A percentile compares a stretch with the other conserved stretches of the same genome.
Conservation (phyloP, 2,329 filamentous ascomycete genomes). For the Sporothrix dimorphospora region DNA sequence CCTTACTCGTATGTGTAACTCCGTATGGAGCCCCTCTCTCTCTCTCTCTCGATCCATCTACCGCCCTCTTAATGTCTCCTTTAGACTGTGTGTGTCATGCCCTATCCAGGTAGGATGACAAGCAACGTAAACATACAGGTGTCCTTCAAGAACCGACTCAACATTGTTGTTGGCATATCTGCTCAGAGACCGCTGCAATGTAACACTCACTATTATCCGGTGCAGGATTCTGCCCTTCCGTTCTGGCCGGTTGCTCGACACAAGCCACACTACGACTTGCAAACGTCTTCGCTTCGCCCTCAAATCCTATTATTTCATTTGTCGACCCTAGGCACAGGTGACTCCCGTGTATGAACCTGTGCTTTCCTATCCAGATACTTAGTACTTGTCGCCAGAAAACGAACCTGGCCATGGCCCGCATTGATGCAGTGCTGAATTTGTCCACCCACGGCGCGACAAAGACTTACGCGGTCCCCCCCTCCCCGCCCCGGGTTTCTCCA, state of each 20-base stretch:
- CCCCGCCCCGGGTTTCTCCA: neutral
- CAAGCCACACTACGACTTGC: neutral
- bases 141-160: neutral
- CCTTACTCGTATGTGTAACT: neutral
- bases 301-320: neutral
- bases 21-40: neutral
- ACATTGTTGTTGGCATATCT: neutral
- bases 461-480: too few species aligned
- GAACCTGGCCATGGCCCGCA: too few species aligned
- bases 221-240: neutral
- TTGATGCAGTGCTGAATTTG: too few species aligned
- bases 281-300: neutral
- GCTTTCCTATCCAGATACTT: too few species aligned
- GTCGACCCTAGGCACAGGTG: neutral
- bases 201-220: slow-evolving; percentile 4
- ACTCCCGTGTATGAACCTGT: too few species aligned
- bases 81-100: too few species aligned
- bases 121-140: neutral
- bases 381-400: too few species aligned
- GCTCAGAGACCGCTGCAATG: neutral
- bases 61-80: too few species aligned
- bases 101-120: neutral
- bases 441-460: too few species aligned
- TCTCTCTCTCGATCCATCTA: neutral
- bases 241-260: neutral